A percentile compares a stretch with the other conserved stretches of the same genome.
Conservation (phyloP, 495 filamentous ascomycete species). For the Annulohypoxylon nitens region DNA sequence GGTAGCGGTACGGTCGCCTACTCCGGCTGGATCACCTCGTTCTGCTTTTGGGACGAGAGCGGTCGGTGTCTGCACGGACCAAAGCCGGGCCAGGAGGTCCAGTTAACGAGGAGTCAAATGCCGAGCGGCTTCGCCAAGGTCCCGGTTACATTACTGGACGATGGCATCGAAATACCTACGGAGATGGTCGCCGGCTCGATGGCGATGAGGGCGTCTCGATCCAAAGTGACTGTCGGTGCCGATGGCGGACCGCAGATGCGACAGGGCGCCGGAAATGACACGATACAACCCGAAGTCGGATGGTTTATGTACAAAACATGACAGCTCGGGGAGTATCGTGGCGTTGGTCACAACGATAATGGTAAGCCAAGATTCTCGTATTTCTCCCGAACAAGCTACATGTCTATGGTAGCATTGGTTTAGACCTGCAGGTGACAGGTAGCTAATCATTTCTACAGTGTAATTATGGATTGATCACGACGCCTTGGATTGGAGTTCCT, state of each 20-base stretch:
- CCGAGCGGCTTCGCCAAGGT: conserved; percentile 57
- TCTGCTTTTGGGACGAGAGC: conserved; percentile 59
- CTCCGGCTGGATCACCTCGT: conserved; percentile 60
- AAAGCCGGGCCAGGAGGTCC: conserved; percentile 35
- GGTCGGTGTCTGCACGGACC: conserved; percentile 52
- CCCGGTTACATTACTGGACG: conserved; percentile 52
- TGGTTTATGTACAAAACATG: conserved; percentile 58
- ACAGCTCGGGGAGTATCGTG: conserved; percentile 25
- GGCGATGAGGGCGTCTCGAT: conserved; percentile 46
- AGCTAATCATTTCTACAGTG: conserved; percentile 29
- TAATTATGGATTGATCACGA: conserved; percentile 21
- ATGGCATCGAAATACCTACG: conserved; percentile 48
- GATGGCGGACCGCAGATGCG: conserved; percentile 25
- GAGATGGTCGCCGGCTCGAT: conserved; percentile 59
- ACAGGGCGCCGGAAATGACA: conserved; percentile 48
- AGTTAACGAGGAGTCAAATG: conserved; percentile 49
- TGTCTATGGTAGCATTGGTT: neutral
- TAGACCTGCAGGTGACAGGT: neutral
- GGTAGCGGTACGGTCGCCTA: conserved; percentile 55
- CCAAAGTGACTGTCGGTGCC: conserved; percentile 25
- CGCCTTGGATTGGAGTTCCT: neutral
- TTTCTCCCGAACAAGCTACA: neutral
- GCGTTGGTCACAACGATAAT: conserved; percentile 32
- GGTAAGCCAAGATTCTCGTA: conserved; percentile 30
- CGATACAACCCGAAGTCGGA: conserved; percentile 55